These are phyloP conservation scores for Clonostachys rosea DNA, from an alignment of 2,329 filamentous ascomycete genomes.

Conservation along the genomic window DNA sequence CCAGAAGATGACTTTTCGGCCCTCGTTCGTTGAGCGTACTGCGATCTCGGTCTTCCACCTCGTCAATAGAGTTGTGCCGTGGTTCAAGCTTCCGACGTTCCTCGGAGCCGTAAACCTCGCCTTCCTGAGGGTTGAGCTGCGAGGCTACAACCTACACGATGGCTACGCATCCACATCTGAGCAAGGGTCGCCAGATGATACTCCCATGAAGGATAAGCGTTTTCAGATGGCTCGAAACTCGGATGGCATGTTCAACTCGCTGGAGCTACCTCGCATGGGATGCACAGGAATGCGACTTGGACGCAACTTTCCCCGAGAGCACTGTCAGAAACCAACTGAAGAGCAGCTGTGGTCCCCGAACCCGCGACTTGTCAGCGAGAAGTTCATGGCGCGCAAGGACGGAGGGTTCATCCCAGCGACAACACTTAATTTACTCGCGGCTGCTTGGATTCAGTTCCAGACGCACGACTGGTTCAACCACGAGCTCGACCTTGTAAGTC, in stretches of 20 bases:
- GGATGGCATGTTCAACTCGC: constrained; percentile 36
- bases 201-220: constrained; percentile 19
- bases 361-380: constrained; percentile 33
- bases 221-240: constrained; percentile 30
- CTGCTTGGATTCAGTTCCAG: constrained; percentile 45
- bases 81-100: constrained; percentile 33
- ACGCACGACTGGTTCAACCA: constrained; percentile 35
- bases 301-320: constrained; percentile 31
- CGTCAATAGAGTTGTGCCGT: constrained; percentile 29
- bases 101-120: constrained; percentile 34
- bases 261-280: constrained; percentile 34
- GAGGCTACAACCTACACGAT: constrained; percentile 36
- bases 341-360: constrained; percentile 35
- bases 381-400: constrained; percentile 29
- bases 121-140: constrained; percentile 32
- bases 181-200: constrained; percentile 24
- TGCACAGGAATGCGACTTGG: constrained; percentile 38
- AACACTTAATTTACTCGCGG: constrained; percentile 36
- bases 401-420: constrained; percentile 34
- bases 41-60: constrained; percentile 25
- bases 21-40: constrained; percentile 15
- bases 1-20: constrained; percentile 11
- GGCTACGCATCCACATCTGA: constrained; percentile 17
- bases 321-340: constrained; percentile 26
- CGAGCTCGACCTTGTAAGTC: constrained; percentile 11